These are phyloP conservation scores for Mycena metata DNA, from an alignment of 768 basidiomycete species.

Conservation along the genomic window DNA sequence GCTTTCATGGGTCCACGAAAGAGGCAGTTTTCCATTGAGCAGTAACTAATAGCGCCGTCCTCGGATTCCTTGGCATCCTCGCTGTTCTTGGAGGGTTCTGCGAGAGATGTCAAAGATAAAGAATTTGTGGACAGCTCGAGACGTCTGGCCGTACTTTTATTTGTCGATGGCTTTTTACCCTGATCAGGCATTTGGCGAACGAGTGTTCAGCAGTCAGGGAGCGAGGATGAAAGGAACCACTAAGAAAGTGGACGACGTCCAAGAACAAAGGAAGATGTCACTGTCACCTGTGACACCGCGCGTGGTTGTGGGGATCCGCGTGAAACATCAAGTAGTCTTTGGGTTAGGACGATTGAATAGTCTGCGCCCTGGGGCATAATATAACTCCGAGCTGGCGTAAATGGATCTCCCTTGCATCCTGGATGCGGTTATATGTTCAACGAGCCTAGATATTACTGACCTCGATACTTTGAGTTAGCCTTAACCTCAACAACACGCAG, in stretches of 20 bases:
- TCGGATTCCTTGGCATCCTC: constrained; percentile 25
- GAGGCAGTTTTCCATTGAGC: constrained; percentile 18
- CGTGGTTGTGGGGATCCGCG: too few relatives aligned
- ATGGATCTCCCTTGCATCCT: too few relatives aligned
- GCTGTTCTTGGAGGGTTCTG: constrained; percentile 23
- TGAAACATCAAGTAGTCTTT: too few relatives aligned
- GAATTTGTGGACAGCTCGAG: constrained; percentile 19
- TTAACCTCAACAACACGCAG: too few relatives aligned
- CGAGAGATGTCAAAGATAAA: constrained; percentile 18
- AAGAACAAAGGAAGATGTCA: too few relatives aligned
- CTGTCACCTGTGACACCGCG: too few relatives aligned
- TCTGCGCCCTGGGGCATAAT: too few relatives aligned
- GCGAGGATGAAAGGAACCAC: constrained; percentile 22
- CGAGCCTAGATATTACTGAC: too few relatives aligned
- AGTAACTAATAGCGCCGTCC: constrained; percentile 12
- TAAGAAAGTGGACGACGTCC: constrained; percentile 17
- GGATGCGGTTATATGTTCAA: too few relatives aligned
- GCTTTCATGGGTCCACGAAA: constrained; percentile 20
- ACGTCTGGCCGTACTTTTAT: constrained; percentile 19
- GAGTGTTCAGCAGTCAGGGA: constrained; percentile 21
- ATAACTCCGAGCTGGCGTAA: too few relatives aligned
- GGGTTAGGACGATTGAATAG: too few relatives aligned
- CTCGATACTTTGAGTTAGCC: too few relatives aligned
- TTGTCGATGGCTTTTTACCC: constrained; percentile 20
- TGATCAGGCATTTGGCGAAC: constrained; percentile 20